A percentile compares a stretch with the other conserved stretches of the same genome.
These are phyloP conservation scores for Coriaria nepalensis DNA, from an alignment of 306 rosid species.

Conservation along the genomic window DNA sequence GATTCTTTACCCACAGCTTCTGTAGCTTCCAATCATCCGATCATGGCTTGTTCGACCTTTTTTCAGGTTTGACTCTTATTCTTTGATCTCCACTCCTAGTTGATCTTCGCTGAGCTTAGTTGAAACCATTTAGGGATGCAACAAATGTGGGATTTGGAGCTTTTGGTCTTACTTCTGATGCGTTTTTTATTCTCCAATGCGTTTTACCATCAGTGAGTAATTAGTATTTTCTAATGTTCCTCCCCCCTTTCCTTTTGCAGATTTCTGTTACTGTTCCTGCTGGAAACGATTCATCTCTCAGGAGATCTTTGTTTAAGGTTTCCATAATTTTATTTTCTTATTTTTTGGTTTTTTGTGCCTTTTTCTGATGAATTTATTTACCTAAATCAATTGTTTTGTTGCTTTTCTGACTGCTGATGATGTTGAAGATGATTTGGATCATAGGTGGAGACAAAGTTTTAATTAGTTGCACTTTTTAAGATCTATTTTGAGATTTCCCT, in stretches of 20 bases:
- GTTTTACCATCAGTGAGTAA: background rate
- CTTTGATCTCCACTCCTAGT: background rate
- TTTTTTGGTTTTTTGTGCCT: background rate
- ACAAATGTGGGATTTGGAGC: slow-evolving; percentile 3
- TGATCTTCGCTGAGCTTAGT: background rate
- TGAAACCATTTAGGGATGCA: background rate
- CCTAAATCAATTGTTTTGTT: background rate
- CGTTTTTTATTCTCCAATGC: background rate
- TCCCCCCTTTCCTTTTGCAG: slow-evolving; percentile 15
- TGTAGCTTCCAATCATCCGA: slow-evolving; percentile 11
- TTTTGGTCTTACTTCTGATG: background rate
- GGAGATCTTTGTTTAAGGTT: slow-evolving; percentile 44
- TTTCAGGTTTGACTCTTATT: slow-evolving; percentile 25
- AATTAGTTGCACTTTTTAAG: too few species aligned
- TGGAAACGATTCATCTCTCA: slow-evolving; percentile 32
- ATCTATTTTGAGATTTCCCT: too few species aligned
- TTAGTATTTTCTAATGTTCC: background rate
- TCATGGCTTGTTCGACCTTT: slow-evolving; percentile 28
- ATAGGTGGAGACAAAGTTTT: background rate
- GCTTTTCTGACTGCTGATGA: background rate
- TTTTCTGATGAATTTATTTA: slow-evolving; percentile 2
- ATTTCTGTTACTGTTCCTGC: slow-evolving; percentile 29
- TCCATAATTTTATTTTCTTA: background rate
- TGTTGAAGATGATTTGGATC: background rate
- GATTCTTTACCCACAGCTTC: background rate